A percentile compares a stretch with the other conserved stretches of the same genome.
Evolutionary conservation across 306 rosid genomes (phyloP).

Genomic region (cucumber (Cucumis sativus)): Cucumber_9930_V3 NC_026655.2:2745001-2745500

Average conservation of each 20-base stretch:
- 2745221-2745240: not conserved
- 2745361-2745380: not conserved
- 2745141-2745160: not conserved
- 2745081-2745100: not conserved
- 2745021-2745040: not conserved
- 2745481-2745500: not conserved
- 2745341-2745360: not conserved
- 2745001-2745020: not conserved
- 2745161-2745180: not conserved
- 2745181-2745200: not conserved
- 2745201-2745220: not conserved
- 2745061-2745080: not conserved
- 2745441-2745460: not conserved
- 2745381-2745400: not conserved
- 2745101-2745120: not conserved
- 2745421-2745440: not conserved
- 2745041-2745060: not conserved
- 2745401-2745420: not conserved
- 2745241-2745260: not conserved
- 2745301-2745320: not conserved
- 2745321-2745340: not conserved
- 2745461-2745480: not conserved
- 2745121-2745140: not conserved
- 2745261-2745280: not conserved
- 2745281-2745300: not conserved